phyloP scores from a whole-genome alignment of 208 protist species.

The Acanthamoeba sp. region DNA sequence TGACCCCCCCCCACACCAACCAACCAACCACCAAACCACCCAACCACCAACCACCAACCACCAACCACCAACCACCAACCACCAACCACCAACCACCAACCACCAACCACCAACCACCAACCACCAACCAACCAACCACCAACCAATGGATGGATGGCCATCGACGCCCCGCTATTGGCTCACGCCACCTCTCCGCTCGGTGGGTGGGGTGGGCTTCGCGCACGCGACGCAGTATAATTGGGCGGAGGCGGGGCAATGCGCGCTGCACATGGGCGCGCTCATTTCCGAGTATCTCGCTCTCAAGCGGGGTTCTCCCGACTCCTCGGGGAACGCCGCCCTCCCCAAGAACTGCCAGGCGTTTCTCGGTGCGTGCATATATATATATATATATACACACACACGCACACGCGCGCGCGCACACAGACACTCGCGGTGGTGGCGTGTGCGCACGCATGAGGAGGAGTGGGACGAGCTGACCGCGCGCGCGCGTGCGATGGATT shows the following conservation, averaged over 20 bases:
- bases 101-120: too few species aligned
- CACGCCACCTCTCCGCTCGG: too few species aligned
- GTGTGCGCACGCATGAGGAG: neutral
- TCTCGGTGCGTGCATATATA: neutral
- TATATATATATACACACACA: too few species aligned
- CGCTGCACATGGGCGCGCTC: conserved; percentile 82
- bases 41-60: too few species aligned
- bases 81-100: too few species aligned
- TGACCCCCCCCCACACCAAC: conserved; percentile 63
- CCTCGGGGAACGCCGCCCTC: neutral
- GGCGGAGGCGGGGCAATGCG: conserved; percentile 82
- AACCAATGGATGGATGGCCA: too few species aligned
- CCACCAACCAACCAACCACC: too few species aligned
- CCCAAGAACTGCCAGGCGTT: neutral
- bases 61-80: too few species aligned
- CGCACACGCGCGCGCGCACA: too few species aligned
- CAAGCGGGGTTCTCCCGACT: neutral
- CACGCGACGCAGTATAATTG: conserved; percentile 74
- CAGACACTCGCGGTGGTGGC: neutral
- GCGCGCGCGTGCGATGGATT: neutral
- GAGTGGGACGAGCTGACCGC: neutral
- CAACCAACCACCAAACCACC: too few species aligned
- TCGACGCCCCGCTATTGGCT: too few species aligned
- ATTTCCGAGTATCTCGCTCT: conserved; percentile 81
- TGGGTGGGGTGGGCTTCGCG: too few species aligned